Evolutionary conservation across 495 filamentous ascomycete species (phyloP), one percentile per base, ranked within the genome.

Genomic region (Hypoxylon rickii): DNA sequence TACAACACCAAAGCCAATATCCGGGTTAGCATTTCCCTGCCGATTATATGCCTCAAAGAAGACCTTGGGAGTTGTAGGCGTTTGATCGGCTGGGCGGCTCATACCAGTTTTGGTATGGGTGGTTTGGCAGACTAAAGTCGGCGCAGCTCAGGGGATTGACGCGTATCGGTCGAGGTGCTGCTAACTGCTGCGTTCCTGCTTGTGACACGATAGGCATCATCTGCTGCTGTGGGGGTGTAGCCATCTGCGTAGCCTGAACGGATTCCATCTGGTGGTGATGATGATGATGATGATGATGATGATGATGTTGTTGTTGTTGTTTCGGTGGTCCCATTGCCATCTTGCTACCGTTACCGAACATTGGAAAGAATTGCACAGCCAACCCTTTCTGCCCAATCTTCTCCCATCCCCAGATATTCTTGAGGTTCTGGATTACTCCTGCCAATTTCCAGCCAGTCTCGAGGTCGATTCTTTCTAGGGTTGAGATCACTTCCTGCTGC

Each of bases 401-500:
- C 40, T 80, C 75, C 90, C 90, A 92, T 19, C 87, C 83, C 94
- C 94, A 97, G 45, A 76, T 82, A 47, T 79, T 80, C 63, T 83
- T 88, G 31, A 98, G 78, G 29, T 87, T 85, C 7, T 79, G 76
- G 55, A 84, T 77, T 34, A 94, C 70, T 50, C 85, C 84, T 3
- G 81, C 82, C 20, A 92, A 73, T 37, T 79, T 82, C 90, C 90
- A 96, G 34, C 88, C 89, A 0, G 88, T 90, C 56, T 90, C 85
- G 46, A 81, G 82, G n/a, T 78, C 78, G 49, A 96, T 89, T 53
- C 79, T 81, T 18, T 87, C 82, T 44, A 98, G 76, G 34, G 94
- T 90, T 3, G 78, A 58, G n/a, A 96, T 71, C 3, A 89, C 86
- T 69, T 97, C 92, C 62, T 89, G 84, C 73, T 95, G 92, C 55